Evolutionary conservation across 352 stramenopile species (phyloP).

Genomic region (Discostella stelligera): DNA sequence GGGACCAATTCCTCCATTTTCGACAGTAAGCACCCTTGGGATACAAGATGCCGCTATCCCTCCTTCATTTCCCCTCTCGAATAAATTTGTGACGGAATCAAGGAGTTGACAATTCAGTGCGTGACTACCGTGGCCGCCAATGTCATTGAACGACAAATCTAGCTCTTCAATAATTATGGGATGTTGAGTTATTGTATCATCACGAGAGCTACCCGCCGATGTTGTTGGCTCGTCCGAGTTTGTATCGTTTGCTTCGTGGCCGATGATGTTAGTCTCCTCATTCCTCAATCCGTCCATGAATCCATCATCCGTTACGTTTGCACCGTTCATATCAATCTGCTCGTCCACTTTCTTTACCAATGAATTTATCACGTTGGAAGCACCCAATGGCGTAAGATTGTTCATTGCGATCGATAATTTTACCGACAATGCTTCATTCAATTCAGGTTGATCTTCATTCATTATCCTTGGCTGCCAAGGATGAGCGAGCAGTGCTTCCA

Average conservation of each 20-base stretch:
- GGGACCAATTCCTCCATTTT: slow-evolving; percentile 70
- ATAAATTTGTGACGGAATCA: slow-evolving; percentile 49
- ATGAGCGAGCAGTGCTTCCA: slow-evolving; percentile 24
- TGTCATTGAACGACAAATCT: slow-evolving; percentile 73
- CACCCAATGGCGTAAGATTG: slow-evolving; percentile 51
- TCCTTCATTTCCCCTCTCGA: slow-evolving; percentile 30
- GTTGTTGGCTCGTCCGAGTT: not conserved
- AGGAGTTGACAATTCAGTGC: slow-evolving; percentile 29
- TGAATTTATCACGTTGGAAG: slow-evolving; percentile 41
- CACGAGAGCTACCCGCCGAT: slow-evolving; percentile 4
- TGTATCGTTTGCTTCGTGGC: slow-evolving; percentile 16
- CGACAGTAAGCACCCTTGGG: slow-evolving; percentile 53
- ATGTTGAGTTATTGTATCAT: slow-evolving; percentile 13
- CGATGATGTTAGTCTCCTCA: not conserved
- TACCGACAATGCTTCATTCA: not conserved
- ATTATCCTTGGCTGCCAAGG: slow-evolving; percentile 17
- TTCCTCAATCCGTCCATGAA: slow-evolving; percentile 9
- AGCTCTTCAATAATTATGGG: slow-evolving; percentile 48
- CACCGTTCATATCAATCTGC: slow-evolving; percentile 10
- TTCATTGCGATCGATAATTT: slow-evolving; percentile 53
- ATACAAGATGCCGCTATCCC: slow-evolving; percentile 17
- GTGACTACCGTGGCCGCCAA: slow-evolving; percentile 48
- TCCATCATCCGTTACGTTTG: slow-evolving; percentile 9
- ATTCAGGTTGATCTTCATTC: slow-evolving; percentile 7
- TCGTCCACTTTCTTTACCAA: slow-evolving; percentile 23